These are phyloP conservation scores for Cyanodermella asteris DNA, from an alignment of 2,329 filamentous ascomycete genomes.

Conservation along the genomic window DNA sequence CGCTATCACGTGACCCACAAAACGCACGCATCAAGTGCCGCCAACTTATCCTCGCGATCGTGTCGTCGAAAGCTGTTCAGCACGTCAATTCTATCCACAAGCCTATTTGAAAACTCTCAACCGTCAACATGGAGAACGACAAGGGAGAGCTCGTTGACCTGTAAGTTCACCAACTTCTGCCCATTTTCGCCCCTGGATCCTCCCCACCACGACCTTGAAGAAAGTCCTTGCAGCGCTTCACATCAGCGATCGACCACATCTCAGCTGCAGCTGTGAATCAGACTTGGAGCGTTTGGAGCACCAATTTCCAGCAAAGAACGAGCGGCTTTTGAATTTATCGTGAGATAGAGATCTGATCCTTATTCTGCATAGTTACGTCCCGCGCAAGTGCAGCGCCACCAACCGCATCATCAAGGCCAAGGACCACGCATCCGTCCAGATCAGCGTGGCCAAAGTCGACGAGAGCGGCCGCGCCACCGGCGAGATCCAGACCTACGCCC, in stretches of 20 bases:
- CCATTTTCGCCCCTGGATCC: constrained; percentile 5
- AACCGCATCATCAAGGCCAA: constrained; percentile 99
- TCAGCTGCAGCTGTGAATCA: too few species aligned
- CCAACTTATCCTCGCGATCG: too few species aligned
- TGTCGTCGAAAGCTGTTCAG: too few species aligned
- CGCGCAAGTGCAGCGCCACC: constrained; percentile 95
- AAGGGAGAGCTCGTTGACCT: constrained; percentile 98
- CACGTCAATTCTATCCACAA: too few species aligned
- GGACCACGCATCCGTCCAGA: constrained; percentile 96
- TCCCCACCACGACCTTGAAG: constrained; percentile 1
- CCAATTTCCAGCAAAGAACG: constrained; percentile 1
- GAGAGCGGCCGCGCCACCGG: constrained; percentile 94
- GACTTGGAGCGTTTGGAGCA: not conserved
- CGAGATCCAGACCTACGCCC: constrained; percentile 93
- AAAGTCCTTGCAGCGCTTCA: not conserved
- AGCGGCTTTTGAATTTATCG: too few species aligned
- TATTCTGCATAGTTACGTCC: constrained; percentile 52
- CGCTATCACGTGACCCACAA: too few species aligned
- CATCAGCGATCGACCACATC: too few species aligned
- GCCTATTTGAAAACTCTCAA: too few species aligned
- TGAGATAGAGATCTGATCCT: constrained; percentile 5
- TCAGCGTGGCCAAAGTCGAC: constrained; percentile 93
- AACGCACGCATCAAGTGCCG: too few species aligned
- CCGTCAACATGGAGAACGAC: constrained; percentile 93
- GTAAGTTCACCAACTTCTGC: constrained; percentile 32